Conservation (phyloP, 2,329 filamentous ascomycete species). For the Penicillium hesseltinei region DNA sequence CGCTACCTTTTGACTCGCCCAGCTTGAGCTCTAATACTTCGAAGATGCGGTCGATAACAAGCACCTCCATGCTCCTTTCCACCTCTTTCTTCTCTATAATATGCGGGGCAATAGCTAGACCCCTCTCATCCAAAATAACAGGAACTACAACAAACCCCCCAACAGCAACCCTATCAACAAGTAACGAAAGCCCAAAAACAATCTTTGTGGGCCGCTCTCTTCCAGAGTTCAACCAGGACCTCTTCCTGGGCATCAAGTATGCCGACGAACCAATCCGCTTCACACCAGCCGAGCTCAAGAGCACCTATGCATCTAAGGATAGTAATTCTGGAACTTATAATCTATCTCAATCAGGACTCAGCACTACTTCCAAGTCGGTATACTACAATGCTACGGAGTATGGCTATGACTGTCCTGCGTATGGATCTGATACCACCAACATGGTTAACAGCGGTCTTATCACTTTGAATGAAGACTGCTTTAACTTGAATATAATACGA, state of each 20-base stretch:
- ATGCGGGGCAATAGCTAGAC: not conserved
- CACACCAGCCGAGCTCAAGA: conserved; percentile 25
- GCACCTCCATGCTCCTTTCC: not conserved
- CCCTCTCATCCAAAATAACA: not conserved
- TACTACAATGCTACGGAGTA: conserved; percentile 33
- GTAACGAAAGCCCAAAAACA: conserved; percentile 9
- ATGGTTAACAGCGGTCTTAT: conserved; percentile 23
- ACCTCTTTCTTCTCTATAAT: conserved; percentile 1
- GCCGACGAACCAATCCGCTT: conserved; percentile 30
- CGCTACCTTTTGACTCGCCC: not conserved
- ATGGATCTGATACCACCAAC: conserved; percentile 29
- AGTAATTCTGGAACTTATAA: conserved; percentile 20
- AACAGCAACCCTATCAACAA: conserved; percentile 14
- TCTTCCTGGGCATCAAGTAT: conserved; percentile 33
- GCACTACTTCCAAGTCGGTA: not conserved
- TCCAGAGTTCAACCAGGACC: conserved; percentile 28
- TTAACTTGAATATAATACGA: conserved; percentile 30
- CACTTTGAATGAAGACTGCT: conserved; percentile 26
- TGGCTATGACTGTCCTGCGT: conserved; percentile 32
- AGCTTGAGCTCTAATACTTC: not conserved
- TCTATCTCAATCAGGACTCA: not conserved
- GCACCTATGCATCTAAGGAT: conserved; percentile 20
- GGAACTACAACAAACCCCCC: conserved; percentile 18
- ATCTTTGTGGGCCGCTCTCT: conserved; percentile 29
- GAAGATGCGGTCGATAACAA: not conserved